A percentile compares a stretch with the other conserved stretches of the same genome.
phyloP scores from a whole-genome alignment of 2,329 filamentous ascomycete species.

The Monilinia fructigena region DNA sequence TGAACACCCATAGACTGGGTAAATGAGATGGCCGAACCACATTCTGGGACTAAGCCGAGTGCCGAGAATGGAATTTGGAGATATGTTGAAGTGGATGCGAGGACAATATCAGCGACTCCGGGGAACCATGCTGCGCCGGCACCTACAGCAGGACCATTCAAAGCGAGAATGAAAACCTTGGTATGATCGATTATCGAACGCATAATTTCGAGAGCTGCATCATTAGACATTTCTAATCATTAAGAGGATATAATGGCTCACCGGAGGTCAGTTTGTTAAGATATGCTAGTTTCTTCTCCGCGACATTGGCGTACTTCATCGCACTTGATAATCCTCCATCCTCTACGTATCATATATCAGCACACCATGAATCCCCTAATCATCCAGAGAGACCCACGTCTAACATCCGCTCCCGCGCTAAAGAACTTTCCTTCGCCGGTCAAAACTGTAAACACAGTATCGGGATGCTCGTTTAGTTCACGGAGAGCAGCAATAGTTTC shows the following conservation, averaged over 20 bases:
- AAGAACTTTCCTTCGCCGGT: slow-evolving; percentile 53
- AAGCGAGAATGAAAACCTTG: slow-evolving; percentile 51
- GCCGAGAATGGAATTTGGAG: slow-evolving; percentile 51
- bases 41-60: slow-evolving; percentile 50
- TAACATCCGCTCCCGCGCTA: slow-evolving; percentile 50
- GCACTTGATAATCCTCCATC: slow-evolving; percentile 22
- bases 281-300: slow-evolving; percentile 36
- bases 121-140: slow-evolving; percentile 52
- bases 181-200: slow-evolving; percentile 50
- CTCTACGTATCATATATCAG: background rate
- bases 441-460: slow-evolving; percentile 51
- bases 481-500: slow-evolving; percentile 47
- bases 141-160: slow-evolving; percentile 52
- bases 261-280: slow-evolving; percentile 30
- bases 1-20: slow-evolving; percentile 50
- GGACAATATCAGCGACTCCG: slow-evolving; percentile 49
- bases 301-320: slow-evolving; percentile 27
- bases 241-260: slow-evolving; percentile 6
- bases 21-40: slow-evolving; percentile 48
- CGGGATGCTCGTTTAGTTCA: slow-evolving; percentile 47
- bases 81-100: slow-evolving; percentile 47
- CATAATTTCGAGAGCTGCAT: slow-evolving; percentile 41
- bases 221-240: background rate
- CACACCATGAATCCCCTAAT: too few species aligned
- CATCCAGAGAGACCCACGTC: slow-evolving; percentile 34